These are phyloP conservation scores for Chloranthus sessilifolius DNA, from an alignment of 164 flowering plant genomes.

Conservation along the genomic window DNA sequence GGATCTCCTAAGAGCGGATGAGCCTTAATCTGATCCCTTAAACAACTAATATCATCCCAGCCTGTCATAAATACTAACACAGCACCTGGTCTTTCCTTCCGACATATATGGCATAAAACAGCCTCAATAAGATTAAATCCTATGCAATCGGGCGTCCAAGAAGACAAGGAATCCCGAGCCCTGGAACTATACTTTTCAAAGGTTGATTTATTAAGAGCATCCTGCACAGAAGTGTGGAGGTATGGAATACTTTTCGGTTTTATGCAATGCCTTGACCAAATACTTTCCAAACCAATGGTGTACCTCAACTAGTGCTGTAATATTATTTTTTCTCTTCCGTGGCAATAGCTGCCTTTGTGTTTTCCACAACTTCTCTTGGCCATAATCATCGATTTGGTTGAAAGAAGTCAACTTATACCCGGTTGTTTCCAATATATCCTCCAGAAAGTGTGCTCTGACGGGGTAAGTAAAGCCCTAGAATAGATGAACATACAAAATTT, in stretches of 20 bases:
- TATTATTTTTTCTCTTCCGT: conserved; percentile 85
- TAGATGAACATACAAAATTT: background rate
- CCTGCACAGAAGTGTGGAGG: conserved; percentile 39
- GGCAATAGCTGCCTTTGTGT: conserved; percentile 85
- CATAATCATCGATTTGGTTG: conserved; percentile 98
- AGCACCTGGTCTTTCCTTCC: conserved; percentile 94
- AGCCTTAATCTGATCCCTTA: conserved; percentile 90
- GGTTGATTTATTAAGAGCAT: conserved; percentile 70
- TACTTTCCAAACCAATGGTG: background rate
- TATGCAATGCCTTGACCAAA: background rate
- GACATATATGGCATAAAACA: conserved; percentile 90
- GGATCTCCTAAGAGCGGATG: conserved; percentile 99
- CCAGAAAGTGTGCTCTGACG: conserved; percentile 81
- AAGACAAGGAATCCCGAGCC: conserved; percentile 83
- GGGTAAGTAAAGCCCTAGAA: conserved; percentile 90
- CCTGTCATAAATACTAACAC: conserved; percentile 99
- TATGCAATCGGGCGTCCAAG: conserved; percentile 89
- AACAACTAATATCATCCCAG: conserved; percentile 97
- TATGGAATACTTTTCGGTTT: background rate
- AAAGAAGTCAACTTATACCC: conserved; percentile 90
- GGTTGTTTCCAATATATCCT: conserved; percentile 83
- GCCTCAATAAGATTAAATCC: conserved; percentile 99
- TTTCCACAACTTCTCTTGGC: conserved; percentile 97
- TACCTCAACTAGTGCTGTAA: conserved; percentile 95
- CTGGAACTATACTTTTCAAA: conserved; percentile 81